Base-by-base conservation (phyloP, 805 yeast genomes). In the Metschnikowia matae region DNA sequence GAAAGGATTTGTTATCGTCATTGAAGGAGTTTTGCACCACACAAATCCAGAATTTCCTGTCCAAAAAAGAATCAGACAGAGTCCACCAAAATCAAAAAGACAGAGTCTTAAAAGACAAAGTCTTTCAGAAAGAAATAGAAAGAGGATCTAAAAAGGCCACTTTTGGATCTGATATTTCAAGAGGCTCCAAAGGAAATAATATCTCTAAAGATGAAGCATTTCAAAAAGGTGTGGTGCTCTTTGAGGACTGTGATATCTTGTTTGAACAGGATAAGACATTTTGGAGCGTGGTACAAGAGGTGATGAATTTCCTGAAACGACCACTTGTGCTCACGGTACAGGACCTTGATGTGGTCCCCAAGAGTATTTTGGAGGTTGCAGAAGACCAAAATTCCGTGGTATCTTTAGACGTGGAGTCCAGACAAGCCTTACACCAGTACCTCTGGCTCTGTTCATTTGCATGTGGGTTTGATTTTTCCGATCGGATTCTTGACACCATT, bases 241-340 rank as follows among this genome's bases (percentile, higher is more conserved):
- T 92, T 50, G 96, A 91, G 58, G 97, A 92, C 59, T 91, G 87
- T 38, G 96, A 92, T 62, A 72, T 88, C 10, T 64, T 91, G 17
- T 89, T 85, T 59, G 89, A 82, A 48, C 82, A 79, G 32, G 98
- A 94, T 59, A 81, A 79, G 50, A 82, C 82, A 1, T 91, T 92
- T 62, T 94, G 97, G 97, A 61, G 74, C 0, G 82, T 85, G 2
- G 74, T 89, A 2, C 79, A 78, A 42, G 84, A 81, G 44, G 73
- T 88, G 13, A 65, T 89, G 37, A 72, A 74, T 35, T 75, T 78
- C 15, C 77, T 89, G 0, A 73, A 88, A 55, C 69, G 91, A 48
- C 96, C 96, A 0, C 75, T 89, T 0, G 75, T 87, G 1, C 54
- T 89, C 13, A 84, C 90, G 0, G 86, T 91, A 60, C 69, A 74